Evolutionary conservation across 1,139 yeast species (phyloP).

Genomic region (Suhomyces bribrorum): DNA sequence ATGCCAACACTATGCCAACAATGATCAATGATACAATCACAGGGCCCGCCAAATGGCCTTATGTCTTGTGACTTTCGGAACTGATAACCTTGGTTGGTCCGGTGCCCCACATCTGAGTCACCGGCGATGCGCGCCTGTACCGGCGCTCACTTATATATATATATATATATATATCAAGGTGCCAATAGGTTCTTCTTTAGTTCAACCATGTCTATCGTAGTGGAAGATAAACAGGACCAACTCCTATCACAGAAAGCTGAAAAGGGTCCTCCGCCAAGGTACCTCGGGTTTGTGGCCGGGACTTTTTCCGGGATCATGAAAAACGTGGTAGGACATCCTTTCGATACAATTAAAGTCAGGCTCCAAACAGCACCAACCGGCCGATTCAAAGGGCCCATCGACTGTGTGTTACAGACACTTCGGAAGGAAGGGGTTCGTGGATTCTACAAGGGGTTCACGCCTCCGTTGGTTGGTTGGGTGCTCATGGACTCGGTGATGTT

Average conservation of each 20-base stretch:
- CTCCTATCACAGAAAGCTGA: not conserved
- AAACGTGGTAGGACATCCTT: slow-evolving; percentile 90
- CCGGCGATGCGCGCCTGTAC: slow-evolving; percentile 8
- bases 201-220: slow-evolving; percentile 13
- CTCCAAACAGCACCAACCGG: slow-evolving; percentile 77
- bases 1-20: no score
- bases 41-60: no score
- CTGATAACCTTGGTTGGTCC: not conserved
- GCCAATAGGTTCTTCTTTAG: not conserved
- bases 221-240: slow-evolving; percentile 13
- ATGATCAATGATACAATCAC: no score
- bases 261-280: slow-evolving; percentile 47
- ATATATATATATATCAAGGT: no score
- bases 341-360: slow-evolving; percentile 86
- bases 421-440: slow-evolving; percentile 75
- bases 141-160: no score
- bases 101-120: not conserved
- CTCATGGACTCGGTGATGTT: slow-evolving; percentile 88
- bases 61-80: no score
- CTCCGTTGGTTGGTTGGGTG: slow-evolving; percentile 92
- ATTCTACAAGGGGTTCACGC: slow-evolving; percentile 85
- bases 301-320: slow-evolving; percentile 84
- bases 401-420: slow-evolving; percentile 72
- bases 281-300: slow-evolving; percentile 84
- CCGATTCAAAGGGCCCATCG: slow-evolving; percentile 77